phyloP scores from a whole-genome alignment of 768 basidiomycete genomes.

The Clavulina sp. region DNA sequence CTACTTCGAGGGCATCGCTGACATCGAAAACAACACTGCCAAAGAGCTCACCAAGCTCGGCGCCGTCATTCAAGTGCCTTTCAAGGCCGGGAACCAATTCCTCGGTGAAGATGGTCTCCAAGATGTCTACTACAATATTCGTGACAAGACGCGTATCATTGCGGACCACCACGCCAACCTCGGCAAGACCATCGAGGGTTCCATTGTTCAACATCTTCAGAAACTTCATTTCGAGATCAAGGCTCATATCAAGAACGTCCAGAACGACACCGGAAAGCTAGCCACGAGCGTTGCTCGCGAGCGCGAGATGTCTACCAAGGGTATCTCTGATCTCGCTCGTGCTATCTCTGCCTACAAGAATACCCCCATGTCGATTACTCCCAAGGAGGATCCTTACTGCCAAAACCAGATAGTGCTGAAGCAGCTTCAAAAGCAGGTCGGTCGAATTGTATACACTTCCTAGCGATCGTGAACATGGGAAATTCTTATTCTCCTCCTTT shows the following conservation, averaged over 20 bases:
- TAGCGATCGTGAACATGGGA: not conserved
- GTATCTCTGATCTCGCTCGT: conserved; percentile 74
- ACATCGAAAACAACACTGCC: conserved; percentile 91
- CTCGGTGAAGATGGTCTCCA: conserved; percentile 94
- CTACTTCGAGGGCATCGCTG: conserved; percentile 34
- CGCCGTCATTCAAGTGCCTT: conserved; percentile 93
- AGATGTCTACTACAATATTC: conserved; percentile 82
- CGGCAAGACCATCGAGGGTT: conserved; percentile 88
- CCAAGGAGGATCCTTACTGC: conserved; percentile 71
- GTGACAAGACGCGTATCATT: conserved; percentile 83
- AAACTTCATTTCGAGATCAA: conserved; percentile 92
- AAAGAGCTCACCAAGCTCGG: conserved; percentile 85
- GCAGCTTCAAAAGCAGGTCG: conserved; percentile 64
- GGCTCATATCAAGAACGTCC: conserved; percentile 93
- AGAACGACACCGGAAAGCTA: conserved; percentile 89
- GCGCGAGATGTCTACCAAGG: conserved; percentile 67
- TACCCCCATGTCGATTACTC: conserved; percentile 70
- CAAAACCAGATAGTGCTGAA: conserved; percentile 49
- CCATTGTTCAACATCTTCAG: conserved; percentile 93
- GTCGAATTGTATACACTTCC: conserved; percentile 4
- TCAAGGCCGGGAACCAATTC: conserved; percentile 90
- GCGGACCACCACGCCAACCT: conserved; percentile 95
- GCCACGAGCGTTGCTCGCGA: conserved; percentile 85
- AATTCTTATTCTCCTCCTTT: not conserved
- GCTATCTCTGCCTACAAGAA: conserved; percentile 88